Conservation (phyloP, 2,329 filamentous ascomycete species). For the Metarhizium guizhouense region DNA sequence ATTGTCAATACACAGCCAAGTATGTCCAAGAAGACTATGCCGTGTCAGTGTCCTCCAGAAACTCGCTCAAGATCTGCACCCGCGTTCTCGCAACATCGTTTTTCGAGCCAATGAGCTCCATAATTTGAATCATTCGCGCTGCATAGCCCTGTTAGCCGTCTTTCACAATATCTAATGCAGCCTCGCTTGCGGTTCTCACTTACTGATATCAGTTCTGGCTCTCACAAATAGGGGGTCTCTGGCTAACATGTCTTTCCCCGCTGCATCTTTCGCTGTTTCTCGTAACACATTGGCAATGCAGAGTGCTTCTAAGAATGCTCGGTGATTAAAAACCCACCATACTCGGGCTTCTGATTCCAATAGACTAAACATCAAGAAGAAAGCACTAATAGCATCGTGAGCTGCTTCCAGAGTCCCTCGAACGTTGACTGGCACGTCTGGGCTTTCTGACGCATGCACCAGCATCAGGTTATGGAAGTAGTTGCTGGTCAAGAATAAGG, state of each 20-base stretch:
- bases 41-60: constrained; percentile 22
- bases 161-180: neutral
- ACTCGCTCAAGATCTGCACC: constrained; percentile 49
- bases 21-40: neutral
- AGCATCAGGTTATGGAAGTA: constrained; percentile 79
- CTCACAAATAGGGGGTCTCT: constrained; percentile 52
- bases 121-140: constrained; percentile 57
- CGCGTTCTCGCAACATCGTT: constrained; percentile 51
- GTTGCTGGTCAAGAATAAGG: constrained; percentile 70
- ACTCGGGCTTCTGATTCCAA: constrained; percentile 65
- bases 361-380: constrained; percentile 63
- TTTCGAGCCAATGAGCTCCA: constrained; percentile 49
- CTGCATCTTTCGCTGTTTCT: constrained; percentile 38
- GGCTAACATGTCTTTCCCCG: constrained; percentile 33
- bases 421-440: constrained; percentile 55
- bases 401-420: constrained; percentile 65
- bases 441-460: constrained; percentile 61
- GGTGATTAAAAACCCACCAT: constrained; percentile 80
- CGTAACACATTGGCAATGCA: constrained; percentile 55
- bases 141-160: neutral
- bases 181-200: constrained; percentile 17
- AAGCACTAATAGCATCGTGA: constrained; percentile 63
- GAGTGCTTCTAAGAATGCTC: constrained; percentile 67
- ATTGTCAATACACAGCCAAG: neutral
- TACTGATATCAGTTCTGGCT: constrained; percentile 52